Conservation (phyloP, 73 alveolate species). For the Paramecium tetraurelia region DNA sequence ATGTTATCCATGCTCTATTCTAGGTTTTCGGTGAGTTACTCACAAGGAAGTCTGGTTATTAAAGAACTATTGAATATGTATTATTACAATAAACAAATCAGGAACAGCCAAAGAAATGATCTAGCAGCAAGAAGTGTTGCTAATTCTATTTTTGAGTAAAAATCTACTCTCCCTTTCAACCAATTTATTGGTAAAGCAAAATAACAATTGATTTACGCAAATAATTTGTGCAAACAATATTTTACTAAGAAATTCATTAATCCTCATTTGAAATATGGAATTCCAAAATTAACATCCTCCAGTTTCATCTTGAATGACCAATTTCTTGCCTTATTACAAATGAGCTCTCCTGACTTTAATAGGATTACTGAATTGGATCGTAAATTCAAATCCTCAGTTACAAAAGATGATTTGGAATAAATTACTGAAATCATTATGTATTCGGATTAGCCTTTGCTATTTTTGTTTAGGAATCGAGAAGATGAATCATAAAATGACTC, state of each 20-base stretch:
- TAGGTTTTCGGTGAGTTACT: constrained; percentile 28
- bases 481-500: constrained; percentile 52
- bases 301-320: constrained; percentile 12
- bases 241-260: constrained; percentile 19
- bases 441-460: background rate
- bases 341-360: constrained; percentile 37
- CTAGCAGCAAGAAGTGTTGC: constrained; percentile 40
- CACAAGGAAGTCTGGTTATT: background rate
- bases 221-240: constrained; percentile 28
- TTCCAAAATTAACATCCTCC: background rate
- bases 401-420: constrained; percentile 9
- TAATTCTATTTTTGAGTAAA: background rate
- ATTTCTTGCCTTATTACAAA: constrained; percentile 6
- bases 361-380: background rate
- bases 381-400: constrained; percentile 7
- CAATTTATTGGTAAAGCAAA: background rate
- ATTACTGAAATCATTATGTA: background rate
- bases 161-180: background rate
- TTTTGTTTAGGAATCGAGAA: constrained; percentile 25
- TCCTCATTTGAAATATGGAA: background rate
- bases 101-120: constrained; percentile 20
- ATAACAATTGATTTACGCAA: constrained; percentile 21
- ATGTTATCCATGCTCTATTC: background rate
- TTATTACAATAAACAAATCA: background rate
- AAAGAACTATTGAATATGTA: constrained; percentile 1